Base-by-base conservation (phyloP, 2,329 filamentous ascomycete species). In the Aurifilum marmelostoma region DNA sequence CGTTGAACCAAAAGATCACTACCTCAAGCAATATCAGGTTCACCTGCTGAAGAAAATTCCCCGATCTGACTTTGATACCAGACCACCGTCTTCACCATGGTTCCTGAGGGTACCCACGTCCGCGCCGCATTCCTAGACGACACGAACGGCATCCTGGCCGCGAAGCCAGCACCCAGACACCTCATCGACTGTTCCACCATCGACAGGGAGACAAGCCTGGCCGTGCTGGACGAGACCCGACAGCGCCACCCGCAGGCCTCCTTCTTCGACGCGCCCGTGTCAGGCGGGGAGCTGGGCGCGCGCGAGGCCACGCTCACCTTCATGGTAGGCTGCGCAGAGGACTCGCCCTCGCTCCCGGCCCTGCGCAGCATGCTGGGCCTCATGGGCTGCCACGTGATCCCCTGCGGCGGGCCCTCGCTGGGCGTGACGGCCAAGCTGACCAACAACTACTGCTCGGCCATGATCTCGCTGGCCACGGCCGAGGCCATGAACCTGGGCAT, bases 161-260 rank as follows among this genome's bases (percentile, higher is more conserved):
- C 71, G 14, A 63, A 76, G 78, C 3, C 78, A 74, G 9, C 72
- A 74, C 16, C 78, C 77, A 68, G 83, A 11, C 80, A 92, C 37
- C 91, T 92, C 75, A 89, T 92, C 72, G 90, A 92, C 76, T 89
- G 87, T 73, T 92, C 89, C 14, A 92, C 90, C 1, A 92, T 92
- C 74, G 90, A 92, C 75, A 88, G 88, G 0, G 83, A 83, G 69
- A 89, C 88, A 0, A 91, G 88, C 7, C 66, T 69, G 24, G 50
- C 68, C n/a, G 72, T 75, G 6, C 66, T 67, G 5, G 69, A 68
- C 11, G 41, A 67, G 27, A 65, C 72, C 2, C 56, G 34, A 7
- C 37, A 63, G 50, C 41, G 64, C 18, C 67, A 66, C 32, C 72
- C 72, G 7, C 65, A 60, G 32, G 67, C 73, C 7, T 62, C 58